Conservation (phyloP, 2,329 filamentous ascomycete species). For the Ustulina deusta region DNA sequence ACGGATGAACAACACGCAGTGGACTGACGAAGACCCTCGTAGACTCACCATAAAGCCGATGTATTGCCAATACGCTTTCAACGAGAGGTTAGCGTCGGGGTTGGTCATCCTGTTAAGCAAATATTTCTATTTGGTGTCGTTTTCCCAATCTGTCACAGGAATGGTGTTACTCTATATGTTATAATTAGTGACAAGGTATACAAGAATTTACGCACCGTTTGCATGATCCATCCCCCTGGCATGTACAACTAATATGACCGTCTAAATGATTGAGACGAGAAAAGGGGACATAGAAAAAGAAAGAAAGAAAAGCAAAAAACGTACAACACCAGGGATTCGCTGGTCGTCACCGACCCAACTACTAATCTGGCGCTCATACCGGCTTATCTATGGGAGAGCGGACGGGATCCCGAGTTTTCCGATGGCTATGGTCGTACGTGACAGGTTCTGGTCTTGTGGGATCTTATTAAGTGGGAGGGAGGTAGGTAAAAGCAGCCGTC, state of each 20-base stretch:
- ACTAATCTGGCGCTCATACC: slow-evolving; percentile 5
- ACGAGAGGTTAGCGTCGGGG: background rate
- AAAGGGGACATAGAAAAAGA: background rate
- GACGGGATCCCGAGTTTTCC: too few relatives aligned
- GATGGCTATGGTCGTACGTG: slow-evolving; percentile 11
- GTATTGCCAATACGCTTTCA: background rate
- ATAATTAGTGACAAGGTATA: too few relatives aligned
- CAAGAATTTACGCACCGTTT: too few relatives aligned
- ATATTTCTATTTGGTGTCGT: too few relatives aligned
- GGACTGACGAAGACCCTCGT: background rate
- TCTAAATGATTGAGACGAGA: background rate
- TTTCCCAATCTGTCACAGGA: too few relatives aligned
- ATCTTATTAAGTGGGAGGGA: background rate
- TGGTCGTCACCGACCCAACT: slow-evolving; percentile 3
- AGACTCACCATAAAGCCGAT: background rate
- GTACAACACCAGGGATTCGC: slow-evolving; percentile 10
- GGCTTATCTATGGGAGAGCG: too few relatives aligned
- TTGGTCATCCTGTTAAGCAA: background rate
- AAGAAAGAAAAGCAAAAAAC: background rate
- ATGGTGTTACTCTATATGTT: too few relatives aligned
- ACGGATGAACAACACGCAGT: background rate
- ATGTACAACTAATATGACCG: too few relatives aligned
- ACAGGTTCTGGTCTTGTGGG: background rate
- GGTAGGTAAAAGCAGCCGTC: background rate
- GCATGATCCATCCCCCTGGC: too few relatives aligned